phyloP scores from a whole-genome alignment of 2,329 filamentous ascomycete species.

The Alternaria novae-zelandiae region DNA sequence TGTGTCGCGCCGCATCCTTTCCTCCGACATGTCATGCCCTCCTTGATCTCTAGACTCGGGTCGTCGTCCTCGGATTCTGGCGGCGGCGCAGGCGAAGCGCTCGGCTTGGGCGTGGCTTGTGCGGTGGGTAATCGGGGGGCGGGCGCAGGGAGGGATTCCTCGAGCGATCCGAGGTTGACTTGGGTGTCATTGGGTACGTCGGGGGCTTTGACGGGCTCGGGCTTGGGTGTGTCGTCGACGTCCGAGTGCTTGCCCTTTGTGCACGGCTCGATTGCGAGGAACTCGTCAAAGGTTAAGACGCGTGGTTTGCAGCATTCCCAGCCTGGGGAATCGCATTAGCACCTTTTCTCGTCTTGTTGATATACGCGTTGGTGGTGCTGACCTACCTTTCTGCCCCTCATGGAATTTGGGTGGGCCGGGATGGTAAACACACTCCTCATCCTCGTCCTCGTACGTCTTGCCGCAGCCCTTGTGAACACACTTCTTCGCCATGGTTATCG shows the following conservation, averaged over 20 bases:
- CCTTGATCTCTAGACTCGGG: constrained; percentile 72
- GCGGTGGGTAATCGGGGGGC: constrained; percentile 42
- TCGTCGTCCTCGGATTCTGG: constrained; percentile 82
- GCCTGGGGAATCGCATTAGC: constrained; percentile 61
- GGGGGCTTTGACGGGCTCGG: constrained; percentile 56
- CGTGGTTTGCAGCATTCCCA: constrained; percentile 99
- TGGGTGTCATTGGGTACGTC: constrained; percentile 49
- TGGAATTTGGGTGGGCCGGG: constrained; percentile 91
- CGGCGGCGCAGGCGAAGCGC: constrained; percentile 42
- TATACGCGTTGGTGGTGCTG: not conserved
- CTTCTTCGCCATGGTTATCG: constrained; percentile 70
- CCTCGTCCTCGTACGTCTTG: constrained; percentile 80
- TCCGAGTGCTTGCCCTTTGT: constrained; percentile 92
- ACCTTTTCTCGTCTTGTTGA: not conserved
- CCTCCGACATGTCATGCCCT: constrained; percentile 78
- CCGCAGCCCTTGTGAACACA: constrained; percentile 97
- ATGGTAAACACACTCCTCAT: constrained; percentile 89
- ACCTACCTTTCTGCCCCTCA: constrained; percentile 92
- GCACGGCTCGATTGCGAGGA: constrained; percentile 90
- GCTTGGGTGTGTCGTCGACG: constrained; percentile 72
- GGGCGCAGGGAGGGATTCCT: constrained; percentile 40
- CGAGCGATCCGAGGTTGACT: constrained; percentile 40
- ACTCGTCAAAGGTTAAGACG: constrained; percentile 97
- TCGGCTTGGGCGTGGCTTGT: constrained; percentile 32
- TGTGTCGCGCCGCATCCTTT: constrained; percentile 75